Percentiles rank a stretch among this genome's conserved stretches.
These are phyloP conservation scores for Torulaspora indica DNA, from an alignment of 805 yeast species.

Conservation along the genomic window DNA sequence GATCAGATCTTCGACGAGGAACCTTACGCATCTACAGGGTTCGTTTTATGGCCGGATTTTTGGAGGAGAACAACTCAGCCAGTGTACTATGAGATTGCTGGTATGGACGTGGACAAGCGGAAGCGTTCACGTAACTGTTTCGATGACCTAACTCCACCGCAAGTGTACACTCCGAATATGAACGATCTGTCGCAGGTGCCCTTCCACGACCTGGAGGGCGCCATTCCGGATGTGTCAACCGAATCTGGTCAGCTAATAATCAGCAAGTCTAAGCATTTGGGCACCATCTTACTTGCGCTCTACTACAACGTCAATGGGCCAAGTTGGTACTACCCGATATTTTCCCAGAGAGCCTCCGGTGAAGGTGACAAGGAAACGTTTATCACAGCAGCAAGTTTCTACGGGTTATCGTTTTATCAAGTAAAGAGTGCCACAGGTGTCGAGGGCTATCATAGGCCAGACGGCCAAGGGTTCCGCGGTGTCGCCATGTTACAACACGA, in stretches of 20 bases:
- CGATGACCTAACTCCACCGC: constrained; percentile 37
- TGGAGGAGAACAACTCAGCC: constrained; percentile 87
- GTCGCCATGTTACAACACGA: constrained; percentile 76
- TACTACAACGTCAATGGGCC: constrained; percentile 71
- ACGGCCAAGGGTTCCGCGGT: constrained; percentile 47
- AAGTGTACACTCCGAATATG: constrained; percentile 24
- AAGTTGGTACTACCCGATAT: constrained; percentile 58
- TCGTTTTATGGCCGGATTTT: constrained; percentile 78
- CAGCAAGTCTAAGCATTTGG: constrained; percentile 56
- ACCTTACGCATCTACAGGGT: constrained; percentile 50
- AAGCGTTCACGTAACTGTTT: constrained; percentile 39
- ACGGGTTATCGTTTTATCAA: constrained; percentile 49
- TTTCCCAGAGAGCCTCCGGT: constrained; percentile 77
- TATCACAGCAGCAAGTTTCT: constrained; percentile 51
- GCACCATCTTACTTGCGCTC: constrained; percentile 53
- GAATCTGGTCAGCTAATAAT: constrained; percentile 73
- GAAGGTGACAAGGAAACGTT: constrained; percentile 79
- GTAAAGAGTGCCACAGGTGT: constrained; percentile 38
- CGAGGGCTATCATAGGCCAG: constrained; percentile 37
- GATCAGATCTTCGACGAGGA: constrained; percentile 55
- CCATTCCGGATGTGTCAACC: constrained; percentile 65
- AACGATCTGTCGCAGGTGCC: constrained; percentile 37
- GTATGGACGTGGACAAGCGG: constrained; percentile 43
- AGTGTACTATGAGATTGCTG: constrained; percentile 64
- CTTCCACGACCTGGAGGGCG: constrained; percentile 56